These are phyloP conservation scores for Pulveroboletus sp. DNA, from an alignment of 768 basidiomycete genomes.

Conservation along the genomic window DNA sequence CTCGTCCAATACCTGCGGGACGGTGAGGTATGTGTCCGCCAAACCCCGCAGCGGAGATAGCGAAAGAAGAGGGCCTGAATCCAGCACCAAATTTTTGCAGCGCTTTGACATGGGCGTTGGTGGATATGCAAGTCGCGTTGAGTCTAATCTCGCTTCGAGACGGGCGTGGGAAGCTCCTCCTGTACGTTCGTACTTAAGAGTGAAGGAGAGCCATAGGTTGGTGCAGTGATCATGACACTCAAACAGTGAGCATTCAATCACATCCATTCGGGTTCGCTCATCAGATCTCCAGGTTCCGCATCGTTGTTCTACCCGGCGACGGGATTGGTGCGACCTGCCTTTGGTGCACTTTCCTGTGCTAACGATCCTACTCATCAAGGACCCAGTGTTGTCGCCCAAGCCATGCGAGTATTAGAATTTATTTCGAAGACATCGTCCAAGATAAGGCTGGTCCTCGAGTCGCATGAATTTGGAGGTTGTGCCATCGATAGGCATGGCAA, in stretches of 20 bases:
- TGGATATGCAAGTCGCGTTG: not conserved
- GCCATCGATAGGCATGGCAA: constrained; percentile 89
- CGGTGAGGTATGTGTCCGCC: constrained; percentile 80
- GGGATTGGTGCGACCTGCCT: constrained; percentile 70
- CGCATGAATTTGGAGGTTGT: constrained; percentile 83
- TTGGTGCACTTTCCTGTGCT: not conserved
- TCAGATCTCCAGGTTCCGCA: constrained; percentile 57
- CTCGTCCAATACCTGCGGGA: constrained; percentile 87
- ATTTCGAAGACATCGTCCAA: constrained; percentile 59
- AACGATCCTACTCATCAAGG: constrained; percentile 40
- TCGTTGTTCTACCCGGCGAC: constrained; percentile 92
- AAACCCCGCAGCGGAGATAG: constrained; percentile 86
- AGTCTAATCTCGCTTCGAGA: constrained; percentile 5
- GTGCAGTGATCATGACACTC: constrained; percentile 32
- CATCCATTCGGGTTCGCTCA: constrained; percentile 6
- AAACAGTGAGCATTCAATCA: constrained; percentile 38
- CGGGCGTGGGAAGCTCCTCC: constrained; percentile 7
- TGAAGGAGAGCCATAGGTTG: not conserved
- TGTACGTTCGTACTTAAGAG: not conserved
- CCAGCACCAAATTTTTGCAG: constrained; percentile 81
- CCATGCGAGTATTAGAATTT: constrained; percentile 73
- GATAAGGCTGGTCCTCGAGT: constrained; percentile 68
- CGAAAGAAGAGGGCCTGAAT: constrained; percentile 90
- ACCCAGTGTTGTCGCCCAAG: constrained; percentile 86
- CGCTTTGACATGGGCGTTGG: constrained; percentile 34